These are phyloP conservation scores for Termitomyces sp. DNA, from an alignment of 768 basidiomycete species.

Conservation along the genomic window DNA sequence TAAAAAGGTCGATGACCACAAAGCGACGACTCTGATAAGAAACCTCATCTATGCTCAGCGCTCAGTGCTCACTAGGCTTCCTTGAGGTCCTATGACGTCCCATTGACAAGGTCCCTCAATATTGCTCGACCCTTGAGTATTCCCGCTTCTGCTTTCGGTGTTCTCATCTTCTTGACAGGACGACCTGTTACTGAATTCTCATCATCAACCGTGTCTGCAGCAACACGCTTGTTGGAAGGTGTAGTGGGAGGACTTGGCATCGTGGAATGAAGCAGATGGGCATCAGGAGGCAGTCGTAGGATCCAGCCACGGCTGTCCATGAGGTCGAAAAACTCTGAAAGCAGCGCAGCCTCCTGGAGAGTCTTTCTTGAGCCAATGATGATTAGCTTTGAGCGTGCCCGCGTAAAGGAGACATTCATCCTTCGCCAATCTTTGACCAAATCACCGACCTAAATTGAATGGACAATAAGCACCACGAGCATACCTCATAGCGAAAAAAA, in stretches of 20 bases:
- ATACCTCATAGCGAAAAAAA: neutral
- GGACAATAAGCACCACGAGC: neutral
- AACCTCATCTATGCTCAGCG: too few relatives aligned
- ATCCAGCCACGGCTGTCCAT: constrained; percentile 78
- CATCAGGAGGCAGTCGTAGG: constrained; percentile 50
- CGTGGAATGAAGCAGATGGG: constrained; percentile 50
- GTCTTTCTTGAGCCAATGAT: constrained; percentile 89
- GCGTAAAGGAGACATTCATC: constrained; percentile 95
- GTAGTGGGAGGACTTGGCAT: constrained; percentile 11
- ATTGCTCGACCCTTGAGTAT: constrained; percentile 58
- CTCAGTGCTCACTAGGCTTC: too few relatives aligned
- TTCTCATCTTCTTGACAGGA: constrained; percentile 36
- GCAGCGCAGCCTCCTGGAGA: constrained; percentile 55
- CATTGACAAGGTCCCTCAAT: constrained; percentile 47
- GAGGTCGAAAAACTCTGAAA: constrained; percentile 74
- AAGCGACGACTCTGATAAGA: too few relatives aligned
- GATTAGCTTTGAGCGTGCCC: constrained; percentile 86
- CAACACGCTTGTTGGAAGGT: constrained; percentile 26
- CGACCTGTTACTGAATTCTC: constrained; percentile 13
- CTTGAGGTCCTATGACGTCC: neutral
- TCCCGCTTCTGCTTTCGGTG: constrained; percentile 32
- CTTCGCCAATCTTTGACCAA: constrained; percentile 94
- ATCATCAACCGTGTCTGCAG: constrained; percentile 17
- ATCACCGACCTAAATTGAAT: constrained; percentile 72
- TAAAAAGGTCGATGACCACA: too few relatives aligned